Evolutionary conservation across 371 early-diverging fungal genomes (phyloP), one percentile per base, ranked within the genome.

Genomic region (Fennellomyces sp.): DNA sequence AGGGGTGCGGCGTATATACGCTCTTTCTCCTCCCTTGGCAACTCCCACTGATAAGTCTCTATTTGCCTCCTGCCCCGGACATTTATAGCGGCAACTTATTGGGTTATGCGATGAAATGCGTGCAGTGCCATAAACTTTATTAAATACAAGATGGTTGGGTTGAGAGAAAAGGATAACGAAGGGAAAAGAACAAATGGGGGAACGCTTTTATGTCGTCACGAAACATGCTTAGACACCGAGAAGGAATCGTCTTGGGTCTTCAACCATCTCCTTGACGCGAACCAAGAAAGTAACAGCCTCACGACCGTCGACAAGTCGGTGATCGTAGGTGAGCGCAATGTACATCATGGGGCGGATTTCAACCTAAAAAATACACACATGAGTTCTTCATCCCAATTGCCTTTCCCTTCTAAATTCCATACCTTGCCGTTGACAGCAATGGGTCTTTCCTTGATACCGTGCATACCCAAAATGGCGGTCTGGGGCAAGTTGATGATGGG

Each of bases 281-380:
- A 96, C 94, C 60, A 98, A 84, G 92, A 97, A 98, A 42, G 97
- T 95, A 39, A 95, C 94, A 28, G 97, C 98, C 82, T 98, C 98
- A 79, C 98, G 94, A 41, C 98, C 98, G 72, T 98, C 98, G 72
- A 98, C 92, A 60, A 98, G 70, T 64, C 97, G 92, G 83, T 98
- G 99, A 75, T 98, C 97, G 70, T 98, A 98, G 49, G 98, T 96
- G 42, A 98, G 84, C 23, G 97, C 97, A 61, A 98, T 79, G 70
- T 97, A 97, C 98, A 98, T 98, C 97, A 98, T 97, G 33, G 98
- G 98, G 55, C 97, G 93, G 68, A 93, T 88, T 72, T 92, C 97
- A 62, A 93, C 78, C 88, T 89, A 67, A 41, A 57, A 8, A 39
- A 31, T 47, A 29, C 25, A 38, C 30, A 36, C 26, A 58, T 48